Conservation (phyloP, 768 basidiomycete species). For the Artomyces pyxidatus region DNA sequence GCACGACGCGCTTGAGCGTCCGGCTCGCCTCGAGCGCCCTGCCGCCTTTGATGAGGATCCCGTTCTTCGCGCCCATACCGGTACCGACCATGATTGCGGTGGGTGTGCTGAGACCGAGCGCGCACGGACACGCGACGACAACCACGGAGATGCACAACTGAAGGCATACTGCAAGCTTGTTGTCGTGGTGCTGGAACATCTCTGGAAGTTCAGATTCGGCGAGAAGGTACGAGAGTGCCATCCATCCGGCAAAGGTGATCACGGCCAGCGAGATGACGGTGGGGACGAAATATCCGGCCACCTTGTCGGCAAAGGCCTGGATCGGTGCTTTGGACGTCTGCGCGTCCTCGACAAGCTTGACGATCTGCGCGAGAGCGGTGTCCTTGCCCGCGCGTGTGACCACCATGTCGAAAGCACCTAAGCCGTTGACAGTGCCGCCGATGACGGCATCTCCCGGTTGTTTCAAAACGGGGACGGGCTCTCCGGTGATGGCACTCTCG, state of each 20-base stretch:
- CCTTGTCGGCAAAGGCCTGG: slow-evolving; percentile 90
- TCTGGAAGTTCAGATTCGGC: slow-evolving; percentile 55
- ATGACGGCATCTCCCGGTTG: slow-evolving; percentile 80
- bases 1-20: slow-evolving; percentile 68
- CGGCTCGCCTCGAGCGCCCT: slow-evolving; percentile 88
- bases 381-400: slow-evolving; percentile 95
- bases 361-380: slow-evolving; percentile 93
- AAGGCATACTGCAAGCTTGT: slow-evolving; percentile 83
- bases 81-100: slow-evolving; percentile 99
- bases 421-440: slow-evolving; percentile 93
- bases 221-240: slow-evolving; percentile 57
- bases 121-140: slow-evolving; percentile 97
- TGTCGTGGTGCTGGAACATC: slow-evolving; percentile 78
- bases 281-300: slow-evolving; percentile 95
- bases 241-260: slow-evolving; percentile 80
- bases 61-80: slow-evolving; percentile 92
- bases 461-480: slow-evolving; percentile 84
- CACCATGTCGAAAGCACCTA: slow-evolving; percentile 95
- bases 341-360: slow-evolving; percentile 93
- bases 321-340: slow-evolving; percentile 98
- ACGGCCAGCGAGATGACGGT: slow-evolving; percentile 76
- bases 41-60: slow-evolving; percentile 97
- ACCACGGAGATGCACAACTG: slow-evolving; percentile 97
- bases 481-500: slow-evolving; percentile 95
- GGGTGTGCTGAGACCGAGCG: slow-evolving; percentile 90